Evolutionary conservation across 805 yeast species (phyloP).

Genomic region (Ogataea siamensis): DNA sequence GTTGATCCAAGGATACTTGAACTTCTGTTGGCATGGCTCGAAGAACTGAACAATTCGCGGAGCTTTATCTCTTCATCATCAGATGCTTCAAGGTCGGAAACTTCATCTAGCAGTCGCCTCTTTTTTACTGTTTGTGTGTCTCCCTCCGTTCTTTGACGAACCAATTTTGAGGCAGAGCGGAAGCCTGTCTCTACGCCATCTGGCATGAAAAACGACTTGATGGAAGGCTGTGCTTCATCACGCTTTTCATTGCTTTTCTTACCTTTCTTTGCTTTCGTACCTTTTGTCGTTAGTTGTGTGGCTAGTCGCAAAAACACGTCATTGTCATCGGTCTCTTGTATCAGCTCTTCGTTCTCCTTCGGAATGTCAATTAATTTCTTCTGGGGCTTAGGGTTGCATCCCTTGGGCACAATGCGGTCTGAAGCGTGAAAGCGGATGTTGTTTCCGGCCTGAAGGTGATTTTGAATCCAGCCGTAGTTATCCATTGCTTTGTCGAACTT

Average conservation of each 20-base stretch:
- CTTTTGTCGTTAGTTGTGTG: conserved; percentile 57
- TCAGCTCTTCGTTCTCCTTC: conserved; percentile 58
- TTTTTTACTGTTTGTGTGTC: conserved; percentile 18
- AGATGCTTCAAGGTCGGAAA: conserved; percentile 18
- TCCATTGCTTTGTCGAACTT: conserved; percentile 85
- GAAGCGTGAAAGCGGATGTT: conserved; percentile 44
- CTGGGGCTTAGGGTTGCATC: conserved; percentile 53
- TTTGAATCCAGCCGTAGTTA: conserved; percentile 77
- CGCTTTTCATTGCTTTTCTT: conserved; percentile 7
- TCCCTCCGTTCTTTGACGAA: conserved; percentile 30
- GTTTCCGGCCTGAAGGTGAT: conserved; percentile 52
- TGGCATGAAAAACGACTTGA: conserved; percentile 66
- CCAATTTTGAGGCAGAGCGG: conserved; percentile 47
- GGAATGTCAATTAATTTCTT: conserved; percentile 63
- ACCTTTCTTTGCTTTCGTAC: conserved; percentile 28
- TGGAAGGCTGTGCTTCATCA: conserved; percentile 14
- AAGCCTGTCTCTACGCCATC: conserved; percentile 69
- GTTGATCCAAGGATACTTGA: conserved; percentile 14
- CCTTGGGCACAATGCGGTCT: conserved; percentile 67
- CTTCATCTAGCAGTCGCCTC: conserved; percentile 13
- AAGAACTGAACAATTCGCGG: conserved; percentile 21
- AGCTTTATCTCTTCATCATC: conserved; percentile 20
- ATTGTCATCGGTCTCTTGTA: conserved; percentile 46
- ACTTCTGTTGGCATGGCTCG: conserved; percentile 2
- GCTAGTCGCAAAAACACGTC: conserved; percentile 64